These are phyloP conservation scores for Nitzschia palea DNA, from an alignment of 108 stramenopile genomes.

Conservation along the genomic window DNA sequence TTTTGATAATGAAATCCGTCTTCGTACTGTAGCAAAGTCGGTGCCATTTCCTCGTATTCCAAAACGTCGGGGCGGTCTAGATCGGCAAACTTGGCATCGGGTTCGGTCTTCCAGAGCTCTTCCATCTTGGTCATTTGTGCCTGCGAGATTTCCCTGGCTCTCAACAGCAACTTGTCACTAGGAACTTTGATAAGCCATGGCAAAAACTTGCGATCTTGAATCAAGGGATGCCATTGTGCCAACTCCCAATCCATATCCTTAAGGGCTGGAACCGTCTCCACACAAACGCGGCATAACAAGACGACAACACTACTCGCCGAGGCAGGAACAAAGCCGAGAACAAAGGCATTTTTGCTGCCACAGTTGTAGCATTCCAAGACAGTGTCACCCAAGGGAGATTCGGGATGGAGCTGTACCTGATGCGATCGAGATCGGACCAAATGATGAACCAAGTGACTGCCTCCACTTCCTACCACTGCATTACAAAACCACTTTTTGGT, in stretches of 20 bases:
- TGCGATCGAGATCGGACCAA: constrained; percentile 80
- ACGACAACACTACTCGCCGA: constrained; percentile 86
- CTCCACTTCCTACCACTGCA: constrained; percentile 77
- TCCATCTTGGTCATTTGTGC: constrained; percentile 93
- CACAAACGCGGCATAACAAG: constrained; percentile 95
- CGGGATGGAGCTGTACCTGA: constrained; percentile 87
- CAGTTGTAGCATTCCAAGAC: constrained; percentile 99
- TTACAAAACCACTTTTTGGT: constrained; percentile 99
- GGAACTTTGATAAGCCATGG: constrained; percentile 92
- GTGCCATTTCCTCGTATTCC: constrained; percentile 86
- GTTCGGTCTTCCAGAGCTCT: constrained; percentile 94
- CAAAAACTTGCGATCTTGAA: constrained; percentile 92
- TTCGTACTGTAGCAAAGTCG: constrained; percentile 88
- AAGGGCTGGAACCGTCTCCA: constrained; percentile 89
- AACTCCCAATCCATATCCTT: constrained; percentile 99
- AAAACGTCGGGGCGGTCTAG: constrained; percentile 81
- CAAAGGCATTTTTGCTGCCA: constrained; percentile 91
- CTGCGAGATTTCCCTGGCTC: constrained; percentile 82
- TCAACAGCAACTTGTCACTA: constrained; percentile 73
- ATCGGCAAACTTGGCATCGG: constrained; percentile 90
- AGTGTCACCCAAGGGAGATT: constrained; percentile 92
- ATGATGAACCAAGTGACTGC: constrained; percentile 95
- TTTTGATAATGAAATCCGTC: constrained; percentile 99
- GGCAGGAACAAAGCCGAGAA: constrained; percentile 98
- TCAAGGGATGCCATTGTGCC: constrained; percentile 93